A percentile compares a stretch with the other conserved stretches of the same genome.
Evolutionary conservation across 371 early-diverging fungal genomes (phyloP).

Genomic region (Zychaea mexicana): DNA sequence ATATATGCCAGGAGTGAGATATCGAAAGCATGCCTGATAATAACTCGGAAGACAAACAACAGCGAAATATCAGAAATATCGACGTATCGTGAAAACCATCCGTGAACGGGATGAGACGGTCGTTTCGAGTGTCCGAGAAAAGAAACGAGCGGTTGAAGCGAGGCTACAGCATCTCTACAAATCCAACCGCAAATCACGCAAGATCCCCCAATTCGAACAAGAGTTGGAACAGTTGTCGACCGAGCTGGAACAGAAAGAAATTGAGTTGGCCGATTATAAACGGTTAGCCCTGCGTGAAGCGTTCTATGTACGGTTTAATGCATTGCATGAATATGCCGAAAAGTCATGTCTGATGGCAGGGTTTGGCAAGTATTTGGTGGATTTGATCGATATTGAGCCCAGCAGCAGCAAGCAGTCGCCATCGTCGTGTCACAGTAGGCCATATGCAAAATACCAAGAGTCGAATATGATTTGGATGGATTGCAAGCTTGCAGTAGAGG

Average conservation of each 20-base stretch:
- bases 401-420: no score
- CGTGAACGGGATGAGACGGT: slow-evolving; percentile 36
- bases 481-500: slow-evolving; percentile 39
- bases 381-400: slow-evolving; percentile 42
- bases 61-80: slow-evolving; percentile 41
- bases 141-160: slow-evolving; percentile 37
- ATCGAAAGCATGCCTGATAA: no score
- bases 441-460: slow-evolving; percentile 34
- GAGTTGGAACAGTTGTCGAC: slow-evolving; percentile 34
- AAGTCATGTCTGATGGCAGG: slow-evolving; percentile 45
- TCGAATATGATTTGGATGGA: slow-evolving; percentile 39
- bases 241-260: slow-evolving; percentile 37
- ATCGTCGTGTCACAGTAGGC: slow-evolving; percentile 18
- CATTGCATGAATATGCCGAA: slow-evolving; percentile 43
- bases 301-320: slow-evolving; percentile 46
- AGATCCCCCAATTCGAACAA: slow-evolving; percentile 30
- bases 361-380: slow-evolving; percentile 47
- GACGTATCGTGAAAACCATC: slow-evolving; percentile 44
- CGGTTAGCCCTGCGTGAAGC: slow-evolving; percentile 51
- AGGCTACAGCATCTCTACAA: slow-evolving; percentile 33
- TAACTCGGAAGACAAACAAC: no score
- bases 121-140: slow-evolving; percentile 38
- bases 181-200: slow-evolving; percentile 30
- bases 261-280: slow-evolving; percentile 46
- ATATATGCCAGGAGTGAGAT: no score